Percentiles rank a stretch among this genome's conserved stretches.
Evolutionary conservation across 1,284 basidiomycete species (phyloP).

Genomic region (Trichosporon asahii): DNA sequence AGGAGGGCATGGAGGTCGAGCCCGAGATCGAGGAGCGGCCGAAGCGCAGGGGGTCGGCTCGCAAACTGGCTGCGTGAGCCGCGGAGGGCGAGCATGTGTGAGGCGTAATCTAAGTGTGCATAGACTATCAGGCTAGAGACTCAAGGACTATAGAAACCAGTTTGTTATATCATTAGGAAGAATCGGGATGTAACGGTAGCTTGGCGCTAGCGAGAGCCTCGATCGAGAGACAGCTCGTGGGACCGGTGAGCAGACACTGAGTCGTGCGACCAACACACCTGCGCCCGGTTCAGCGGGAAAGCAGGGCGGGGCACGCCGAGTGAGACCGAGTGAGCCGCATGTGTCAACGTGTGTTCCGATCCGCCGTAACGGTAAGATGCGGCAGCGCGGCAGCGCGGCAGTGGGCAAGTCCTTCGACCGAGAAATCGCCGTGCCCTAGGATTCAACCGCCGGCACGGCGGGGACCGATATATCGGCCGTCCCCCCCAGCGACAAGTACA

Average conservation of each 20-base stretch:
- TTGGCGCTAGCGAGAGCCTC: background rate
- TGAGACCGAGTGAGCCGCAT: background rate
- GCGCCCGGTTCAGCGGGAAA: background rate
- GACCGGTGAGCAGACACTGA: background rate
- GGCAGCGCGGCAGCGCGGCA: too few species aligned
- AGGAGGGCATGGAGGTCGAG: constrained; percentile 47
- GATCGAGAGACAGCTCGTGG: background rate
- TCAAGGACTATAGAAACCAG: background rate
- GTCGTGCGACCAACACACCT: background rate
- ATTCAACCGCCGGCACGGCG: background rate
- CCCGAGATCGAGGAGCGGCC: background rate
- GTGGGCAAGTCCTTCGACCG: background rate
- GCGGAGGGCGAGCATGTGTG: background rate
- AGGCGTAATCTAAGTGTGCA: background rate
- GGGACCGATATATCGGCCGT: background rate
- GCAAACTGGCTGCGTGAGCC: background rate
- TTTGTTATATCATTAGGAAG: background rate
- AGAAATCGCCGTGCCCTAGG: background rate
- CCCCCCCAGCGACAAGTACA: background rate
- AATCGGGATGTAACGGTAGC: background rate
- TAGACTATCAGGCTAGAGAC: background rate
- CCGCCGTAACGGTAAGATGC: too few species aligned
- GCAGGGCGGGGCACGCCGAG: background rate
- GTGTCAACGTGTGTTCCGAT: too few species aligned
- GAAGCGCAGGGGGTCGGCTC: background rate